A percentile compares a stretch with the other conserved stretches of the same genome.
Conservation (phyloP, 345 rosid genomes). For the Brassica juncea region DNA sequence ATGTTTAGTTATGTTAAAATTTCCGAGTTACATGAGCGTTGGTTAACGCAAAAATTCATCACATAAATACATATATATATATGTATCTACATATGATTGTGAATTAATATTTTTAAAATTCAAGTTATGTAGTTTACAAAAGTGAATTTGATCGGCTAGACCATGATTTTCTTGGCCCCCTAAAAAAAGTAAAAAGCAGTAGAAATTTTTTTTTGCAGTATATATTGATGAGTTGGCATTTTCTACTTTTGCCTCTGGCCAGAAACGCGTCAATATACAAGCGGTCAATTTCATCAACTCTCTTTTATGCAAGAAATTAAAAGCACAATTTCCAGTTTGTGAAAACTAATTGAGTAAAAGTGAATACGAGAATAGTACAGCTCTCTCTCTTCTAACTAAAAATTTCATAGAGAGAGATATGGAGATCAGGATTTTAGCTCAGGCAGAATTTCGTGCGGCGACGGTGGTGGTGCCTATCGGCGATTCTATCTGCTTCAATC, state of each 20-base stretch:
- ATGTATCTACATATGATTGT: background rate
- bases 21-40: background rate
- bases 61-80: background rate
- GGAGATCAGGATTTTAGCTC: background rate
- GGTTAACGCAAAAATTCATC: background rate
- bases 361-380: background rate
- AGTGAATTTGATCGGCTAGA: background rate
- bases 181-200: background rate
- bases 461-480: background rate
- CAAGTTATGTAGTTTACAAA: background rate
- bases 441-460: background rate
- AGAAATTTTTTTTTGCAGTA: background rate
- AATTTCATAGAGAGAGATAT: background rate
- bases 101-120: background rate
- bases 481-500: background rate
- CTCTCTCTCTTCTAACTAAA: background rate
- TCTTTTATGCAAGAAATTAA: background rate
- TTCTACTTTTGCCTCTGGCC: conserved; percentile 11
- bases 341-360: background rate
- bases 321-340: background rate
- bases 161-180: background rate
- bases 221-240: background rate
- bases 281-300: background rate
- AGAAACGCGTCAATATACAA: conserved; percentile 5
- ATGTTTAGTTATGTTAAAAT: background rate